Evolutionary conservation across 1,139 yeast species (phyloP), one percentile per base, ranked within the genome.

Genomic region (Magnusiomyces suaveolens): DNA sequence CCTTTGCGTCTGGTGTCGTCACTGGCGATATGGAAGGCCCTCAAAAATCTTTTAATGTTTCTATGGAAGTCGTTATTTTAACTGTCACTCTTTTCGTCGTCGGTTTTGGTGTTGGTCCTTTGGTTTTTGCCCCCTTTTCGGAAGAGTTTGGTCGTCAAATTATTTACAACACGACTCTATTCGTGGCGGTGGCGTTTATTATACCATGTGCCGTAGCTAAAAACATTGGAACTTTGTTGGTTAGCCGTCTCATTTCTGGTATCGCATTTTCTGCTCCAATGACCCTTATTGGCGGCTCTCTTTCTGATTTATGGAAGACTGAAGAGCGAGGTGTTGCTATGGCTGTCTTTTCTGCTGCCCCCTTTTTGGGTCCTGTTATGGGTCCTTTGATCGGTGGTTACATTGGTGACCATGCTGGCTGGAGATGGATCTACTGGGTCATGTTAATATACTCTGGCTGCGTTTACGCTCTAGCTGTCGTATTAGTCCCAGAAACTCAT

Each of bases 1-100:
- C 96, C 1, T 86, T 87, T 66, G 95, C 95, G 44, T 86, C 95
- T 3, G 85, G 95, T 1, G 83, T 90, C 66, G 82, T 87, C 62
- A 84, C 95, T 20, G 95, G 95, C 59, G 79, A 78, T 46, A 74
- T 86, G 46, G 80, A 82, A 52, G 77, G 77, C 55, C 87, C 87
- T 14, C 75, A 72, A 56, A 80, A 81, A n/a, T 74, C 79, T 61
- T 87, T 77, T 66, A 72, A 78, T 55, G 95, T 87, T 4, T 79
- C 87, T 3, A 67, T 74, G 3, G 96, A 86, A 68, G 96, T 88
- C 18, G 79, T 95, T 2, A 83, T 84, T 46, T 75, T 88, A 59
- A 75, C 92, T 0, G 87, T 87, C 60, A 86, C 95, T 1, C 72
- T 87, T 39, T 88, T 88, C 88, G 96, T 84, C 56, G 61, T 84